Percentiles rank a stretch among this genome's conserved stretches.
Evolutionary conservation across 2,329 filamentous ascomycete species (phyloP).

Genomic region (Tympanopsis confertula): DNA sequence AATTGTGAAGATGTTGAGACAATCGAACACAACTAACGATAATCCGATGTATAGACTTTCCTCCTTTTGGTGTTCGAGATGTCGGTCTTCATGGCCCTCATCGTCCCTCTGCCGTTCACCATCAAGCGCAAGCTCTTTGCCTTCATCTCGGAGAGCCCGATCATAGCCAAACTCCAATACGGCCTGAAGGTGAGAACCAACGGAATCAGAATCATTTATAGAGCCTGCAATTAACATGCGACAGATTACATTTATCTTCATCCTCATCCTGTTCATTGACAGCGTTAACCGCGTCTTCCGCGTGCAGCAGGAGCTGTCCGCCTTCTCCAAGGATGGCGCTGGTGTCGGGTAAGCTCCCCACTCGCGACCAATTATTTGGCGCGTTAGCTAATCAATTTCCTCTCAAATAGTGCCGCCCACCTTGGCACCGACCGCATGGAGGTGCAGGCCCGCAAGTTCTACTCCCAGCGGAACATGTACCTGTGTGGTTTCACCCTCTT

Average conservation of each 20-base stretch:
- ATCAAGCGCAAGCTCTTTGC: slow-evolving; percentile 75
- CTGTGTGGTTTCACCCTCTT: slow-evolving; percentile 98
- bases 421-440: slow-evolving; percentile 93
- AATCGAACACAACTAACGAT: slow-evolving; percentile 5
- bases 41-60: slow-evolving; percentile 80
- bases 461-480: slow-evolving; percentile 99
- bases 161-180: slow-evolving; percentile 89
- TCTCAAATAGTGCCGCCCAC: slow-evolving; percentile 41
- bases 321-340: slow-evolving; percentile 49
- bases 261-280: slow-evolving; percentile 94
- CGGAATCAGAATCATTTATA: slow-evolving; percentile 23
- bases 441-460: slow-evolving; percentile 98
- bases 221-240: not conserved
- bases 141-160: slow-evolving; percentile 82
- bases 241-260: slow-evolving; percentile 90
- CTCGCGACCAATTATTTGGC: not conserved
- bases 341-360: slow-evolving; percentile 28
- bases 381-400: slow-evolving; percentile 9
- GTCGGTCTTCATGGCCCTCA: slow-evolving; percentile 66
- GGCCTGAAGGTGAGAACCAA: slow-evolving; percentile 66
- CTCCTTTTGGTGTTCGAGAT: slow-evolving; percentile 74
- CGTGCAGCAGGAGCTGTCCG: slow-evolving; percentile 77
- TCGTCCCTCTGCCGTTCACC: slow-evolving; percentile 80
- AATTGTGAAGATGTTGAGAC: not conserved
- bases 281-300: slow-evolving; percentile 93